Evolutionary conservation across 2,329 filamentous ascomycete species (phyloP).

Genomic region (Zymoseptoria passerinii): DNA sequence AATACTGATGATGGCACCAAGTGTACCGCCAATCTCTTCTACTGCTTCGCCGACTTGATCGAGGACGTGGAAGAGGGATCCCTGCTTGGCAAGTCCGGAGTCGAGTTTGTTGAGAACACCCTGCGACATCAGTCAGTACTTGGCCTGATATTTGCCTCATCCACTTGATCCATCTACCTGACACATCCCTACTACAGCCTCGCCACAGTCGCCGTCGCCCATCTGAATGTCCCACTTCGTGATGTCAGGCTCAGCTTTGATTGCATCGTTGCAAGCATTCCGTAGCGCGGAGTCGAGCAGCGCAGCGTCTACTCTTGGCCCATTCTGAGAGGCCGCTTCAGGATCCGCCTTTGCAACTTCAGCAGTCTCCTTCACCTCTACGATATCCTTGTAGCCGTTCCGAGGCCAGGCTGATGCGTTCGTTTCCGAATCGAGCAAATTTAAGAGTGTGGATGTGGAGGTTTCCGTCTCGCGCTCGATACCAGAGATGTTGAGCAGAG

Average conservation of each 20-base stretch:
- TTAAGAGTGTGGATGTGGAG: slow-evolving; percentile 36
- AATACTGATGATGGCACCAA: slow-evolving; percentile 32
- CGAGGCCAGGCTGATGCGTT: slow-evolving; percentile 46
- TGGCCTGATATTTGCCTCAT: not conserved
- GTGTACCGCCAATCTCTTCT: slow-evolving; percentile 32
- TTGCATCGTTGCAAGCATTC: slow-evolving; percentile 39
- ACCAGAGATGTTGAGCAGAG: slow-evolving; percentile 44
- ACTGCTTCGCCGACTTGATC: slow-evolving; percentile 29
- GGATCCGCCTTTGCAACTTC: slow-evolving; percentile 30
- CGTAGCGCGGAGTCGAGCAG: slow-evolving; percentile 33
- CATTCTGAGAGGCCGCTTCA: slow-evolving; percentile 23
- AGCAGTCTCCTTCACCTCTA: slow-evolving; percentile 13
- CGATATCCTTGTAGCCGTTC: slow-evolving; percentile 32
- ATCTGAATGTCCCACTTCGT: slow-evolving; percentile 56
- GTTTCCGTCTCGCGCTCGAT: slow-evolving; percentile 36
- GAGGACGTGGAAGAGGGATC: slow-evolving; percentile 27
- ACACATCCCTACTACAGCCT: slow-evolving; percentile 39
- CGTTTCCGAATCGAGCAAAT: slow-evolving; percentile 44
- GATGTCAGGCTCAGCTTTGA: slow-evolving; percentile 53
- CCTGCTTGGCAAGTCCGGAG: slow-evolving; percentile 21
- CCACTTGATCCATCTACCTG: slow-evolving; percentile 4
- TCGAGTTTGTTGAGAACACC: slow-evolving; percentile 27
- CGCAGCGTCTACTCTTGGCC: slow-evolving; percentile 22
- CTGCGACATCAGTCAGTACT: not conserved
- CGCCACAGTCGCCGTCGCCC: slow-evolving; percentile 60